These are phyloP conservation scores for Ophiostoma novo-ulmi DNA, from an alignment of 2,329 filamentous ascomycete genomes.

Conservation along the genomic window DNA sequence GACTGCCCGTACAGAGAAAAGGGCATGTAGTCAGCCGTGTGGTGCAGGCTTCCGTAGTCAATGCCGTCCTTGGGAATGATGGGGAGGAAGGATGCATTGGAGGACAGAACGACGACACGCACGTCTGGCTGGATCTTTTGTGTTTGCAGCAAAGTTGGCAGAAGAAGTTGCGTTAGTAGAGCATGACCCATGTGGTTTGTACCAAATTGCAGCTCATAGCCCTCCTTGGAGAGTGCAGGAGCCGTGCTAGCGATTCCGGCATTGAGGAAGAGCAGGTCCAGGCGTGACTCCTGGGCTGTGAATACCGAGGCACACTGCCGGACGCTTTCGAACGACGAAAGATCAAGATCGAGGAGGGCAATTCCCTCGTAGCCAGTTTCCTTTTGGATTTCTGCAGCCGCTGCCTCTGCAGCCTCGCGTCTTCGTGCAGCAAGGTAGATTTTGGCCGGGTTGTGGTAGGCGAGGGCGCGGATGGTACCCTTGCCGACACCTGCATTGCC, in stretches of 20 bases:
- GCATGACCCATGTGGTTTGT: slow-evolving; percentile 47
- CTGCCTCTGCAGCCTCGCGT: not conserved
- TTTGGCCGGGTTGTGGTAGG: slow-evolving; percentile 43
- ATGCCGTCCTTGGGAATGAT: slow-evolving; percentile 12
- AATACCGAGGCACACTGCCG: slow-evolving; percentile 39
- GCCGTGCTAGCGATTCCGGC: slow-evolving; percentile 42
- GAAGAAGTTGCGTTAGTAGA: slow-evolving; percentile 38
- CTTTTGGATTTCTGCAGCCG: slow-evolving; percentile 28
- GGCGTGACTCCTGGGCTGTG: slow-evolving; percentile 30
- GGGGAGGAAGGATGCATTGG: not conserved
- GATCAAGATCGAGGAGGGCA: slow-evolving; percentile 34
- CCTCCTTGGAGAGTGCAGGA: slow-evolving; percentile 37
- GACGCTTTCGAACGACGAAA: slow-evolving; percentile 42
- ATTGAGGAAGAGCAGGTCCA: slow-evolving; percentile 46
- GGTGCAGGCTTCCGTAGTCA: slow-evolving; percentile 24
- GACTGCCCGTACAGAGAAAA: slow-evolving; percentile 38
- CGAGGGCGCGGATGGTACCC: slow-evolving; percentile 38
- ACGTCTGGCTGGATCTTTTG: slow-evolving; percentile 6
- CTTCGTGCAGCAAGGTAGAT: slow-evolving; percentile 41
- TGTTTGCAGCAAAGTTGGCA: slow-evolving; percentile 29
- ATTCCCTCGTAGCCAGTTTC: slow-evolving; percentile 27
- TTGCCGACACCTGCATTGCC: slow-evolving; percentile 41
- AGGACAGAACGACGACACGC: slow-evolving; percentile 7
- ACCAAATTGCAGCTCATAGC: slow-evolving; percentile 46
- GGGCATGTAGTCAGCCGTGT: slow-evolving; percentile 28